A percentile compares a stretch with the other conserved stretches of the same genome.
Conservation (phyloP, 1,139 yeast genomes). For the Blastobotrys raffinosifermentans region DNA sequence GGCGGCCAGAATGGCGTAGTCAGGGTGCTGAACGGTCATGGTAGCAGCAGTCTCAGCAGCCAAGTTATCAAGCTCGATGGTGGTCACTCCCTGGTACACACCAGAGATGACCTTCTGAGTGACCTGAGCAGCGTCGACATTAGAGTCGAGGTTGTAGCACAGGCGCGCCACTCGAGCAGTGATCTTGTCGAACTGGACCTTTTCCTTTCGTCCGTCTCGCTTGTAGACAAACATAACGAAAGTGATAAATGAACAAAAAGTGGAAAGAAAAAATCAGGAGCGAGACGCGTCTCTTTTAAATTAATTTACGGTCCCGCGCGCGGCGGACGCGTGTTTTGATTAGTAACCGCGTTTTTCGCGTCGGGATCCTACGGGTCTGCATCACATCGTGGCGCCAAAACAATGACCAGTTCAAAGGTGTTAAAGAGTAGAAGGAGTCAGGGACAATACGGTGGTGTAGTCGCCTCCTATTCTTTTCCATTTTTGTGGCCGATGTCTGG, state of each 20-base stretch:
- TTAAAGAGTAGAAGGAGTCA: neutral
- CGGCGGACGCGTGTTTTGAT: slow-evolving; percentile 6
- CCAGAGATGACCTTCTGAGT: slow-evolving; percentile 87
- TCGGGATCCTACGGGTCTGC: neutral
- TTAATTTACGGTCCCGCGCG: slow-evolving; percentile 1
- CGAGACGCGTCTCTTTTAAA: slow-evolving; percentile 4
- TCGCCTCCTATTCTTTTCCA: too few relatives aligned
- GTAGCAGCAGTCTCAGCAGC: slow-evolving; percentile 98
- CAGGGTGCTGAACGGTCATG: slow-evolving; percentile 96
- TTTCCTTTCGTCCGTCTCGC: slow-evolving; percentile 78
- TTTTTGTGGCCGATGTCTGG: too few relatives aligned
- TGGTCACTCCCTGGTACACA: slow-evolving; percentile 93
- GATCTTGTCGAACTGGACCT: slow-evolving; percentile 74
- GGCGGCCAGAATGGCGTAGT: slow-evolving; percentile 90
- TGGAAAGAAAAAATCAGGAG: slow-evolving; percentile 4
- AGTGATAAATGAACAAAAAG: slow-evolving; percentile 1
- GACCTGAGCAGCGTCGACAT: slow-evolving; percentile 83
- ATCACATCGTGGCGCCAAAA: neutral
- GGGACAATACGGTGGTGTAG: too few relatives aligned
- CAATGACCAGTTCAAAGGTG: neutral
- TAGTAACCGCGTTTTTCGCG: neutral
- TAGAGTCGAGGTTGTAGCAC: slow-evolving; percentile 79
- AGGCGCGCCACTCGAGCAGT: slow-evolving; percentile 59
- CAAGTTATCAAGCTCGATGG: slow-evolving; percentile 83
- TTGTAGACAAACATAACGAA: slow-evolving; percentile 46